Conservation (phyloP, 257 asterid species). For the Penstemon davidsonii region DNA sequence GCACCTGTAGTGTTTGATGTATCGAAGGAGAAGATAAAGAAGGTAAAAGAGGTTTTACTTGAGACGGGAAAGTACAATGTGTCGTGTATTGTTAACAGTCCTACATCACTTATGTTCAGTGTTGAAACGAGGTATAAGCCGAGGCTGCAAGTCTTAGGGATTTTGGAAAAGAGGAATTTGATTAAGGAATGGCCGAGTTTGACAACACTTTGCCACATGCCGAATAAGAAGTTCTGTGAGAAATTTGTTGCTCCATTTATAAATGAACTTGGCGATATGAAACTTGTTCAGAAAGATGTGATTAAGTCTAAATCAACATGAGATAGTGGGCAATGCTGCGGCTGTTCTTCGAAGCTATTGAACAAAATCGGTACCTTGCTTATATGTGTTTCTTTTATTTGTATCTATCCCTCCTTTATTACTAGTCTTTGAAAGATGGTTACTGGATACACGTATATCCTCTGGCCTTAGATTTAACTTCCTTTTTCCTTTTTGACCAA, state of each 20-base stretch:
- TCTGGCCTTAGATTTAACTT: no score
- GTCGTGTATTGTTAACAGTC: constrained; percentile 17
- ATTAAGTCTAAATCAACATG: no score
- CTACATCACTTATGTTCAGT: constrained; percentile 16
- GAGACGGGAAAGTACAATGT: constrained; percentile 27
- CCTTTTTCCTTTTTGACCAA: no score
- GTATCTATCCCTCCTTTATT: no score
- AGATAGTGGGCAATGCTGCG: no score
- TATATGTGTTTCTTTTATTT: no score
- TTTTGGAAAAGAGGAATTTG: constrained; percentile 27
- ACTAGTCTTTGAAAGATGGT: no score
- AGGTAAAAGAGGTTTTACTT: constrained; percentile 20
- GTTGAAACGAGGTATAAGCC: constrained; percentile 30
- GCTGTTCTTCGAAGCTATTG: no score
- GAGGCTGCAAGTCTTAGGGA: constrained; percentile 17
- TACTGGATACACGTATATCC: no score
- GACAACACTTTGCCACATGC: background rate
- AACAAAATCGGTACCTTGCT: no score
- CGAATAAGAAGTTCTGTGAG: constrained; percentile 10
- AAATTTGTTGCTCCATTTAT: constrained; percentile 27
- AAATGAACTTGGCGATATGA: constrained; percentile 28
- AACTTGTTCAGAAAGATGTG: background rate
- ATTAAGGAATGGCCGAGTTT: constrained; percentile 21
- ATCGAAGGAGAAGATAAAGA: constrained; percentile 25
- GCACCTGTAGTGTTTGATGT: constrained; percentile 18